Conservation (phyloP, 2,329 filamentous ascomycete species). For the Massarina eburnea region DNA sequence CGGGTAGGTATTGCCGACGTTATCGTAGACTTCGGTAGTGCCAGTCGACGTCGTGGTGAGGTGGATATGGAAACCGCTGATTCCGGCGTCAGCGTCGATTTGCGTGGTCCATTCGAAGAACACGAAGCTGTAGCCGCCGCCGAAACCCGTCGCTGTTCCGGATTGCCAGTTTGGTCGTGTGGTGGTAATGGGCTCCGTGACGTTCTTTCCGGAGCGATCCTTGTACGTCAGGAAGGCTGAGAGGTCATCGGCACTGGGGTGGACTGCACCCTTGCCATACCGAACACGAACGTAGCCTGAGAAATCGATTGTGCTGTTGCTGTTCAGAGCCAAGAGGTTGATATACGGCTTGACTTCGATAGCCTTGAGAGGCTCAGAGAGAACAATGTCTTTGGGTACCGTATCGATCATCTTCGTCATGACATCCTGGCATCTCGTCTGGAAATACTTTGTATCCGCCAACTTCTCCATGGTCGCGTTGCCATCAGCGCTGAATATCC, state of each 20-base stretch:
- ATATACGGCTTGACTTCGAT: slow-evolving; percentile 21
- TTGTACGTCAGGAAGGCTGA: neutral
- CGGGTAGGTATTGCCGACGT: slow-evolving; percentile 3
- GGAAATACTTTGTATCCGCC: slow-evolving; percentile 19
- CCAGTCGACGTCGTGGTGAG: slow-evolving; percentile 1
- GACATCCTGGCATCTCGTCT: slow-evolving; percentile 17
- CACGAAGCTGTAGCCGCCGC: neutral
- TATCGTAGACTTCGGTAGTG: neutral
- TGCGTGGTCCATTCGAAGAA: slow-evolving; percentile 5
- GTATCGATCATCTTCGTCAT: slow-evolving; percentile 24
- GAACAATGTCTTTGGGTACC: slow-evolving; percentile 20
- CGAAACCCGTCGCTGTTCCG: slow-evolving; percentile 1
- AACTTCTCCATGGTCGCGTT: slow-evolving; percentile 36
- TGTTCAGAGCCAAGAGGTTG: slow-evolving; percentile 10
- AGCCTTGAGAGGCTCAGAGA: slow-evolving; percentile 20
- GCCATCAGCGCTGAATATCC: slow-evolving; percentile 33
- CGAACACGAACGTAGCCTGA: slow-evolving; percentile 20
- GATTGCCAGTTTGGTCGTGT: neutral
- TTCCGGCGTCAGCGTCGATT: neutral
- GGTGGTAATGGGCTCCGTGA: neutral
- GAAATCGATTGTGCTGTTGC: slow-evolving; percentile 15
- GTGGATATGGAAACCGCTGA: slow-evolving; percentile 3
- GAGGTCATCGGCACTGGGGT: slow-evolving; percentile 1
- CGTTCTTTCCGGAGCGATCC: slow-evolving; percentile 1
- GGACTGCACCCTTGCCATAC: slow-evolving; percentile 8